These are phyloP conservation scores for Pisolithus sp. DNA, from an alignment of 768 basidiomycete species.

Conservation along the genomic window DNA sequence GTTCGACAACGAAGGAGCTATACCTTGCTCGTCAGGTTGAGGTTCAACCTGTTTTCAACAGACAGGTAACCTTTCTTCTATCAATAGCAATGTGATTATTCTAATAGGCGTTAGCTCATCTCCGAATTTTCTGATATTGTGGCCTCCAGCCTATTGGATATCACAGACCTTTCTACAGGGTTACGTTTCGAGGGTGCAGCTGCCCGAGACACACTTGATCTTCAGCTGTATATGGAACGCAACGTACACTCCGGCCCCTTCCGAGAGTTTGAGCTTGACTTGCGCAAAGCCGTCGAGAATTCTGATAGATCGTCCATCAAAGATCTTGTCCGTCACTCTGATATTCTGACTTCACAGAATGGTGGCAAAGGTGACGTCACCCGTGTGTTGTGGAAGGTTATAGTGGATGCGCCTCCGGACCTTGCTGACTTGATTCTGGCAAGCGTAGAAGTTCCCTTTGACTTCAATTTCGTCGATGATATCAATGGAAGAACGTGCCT, in stretches of 20 bases:
- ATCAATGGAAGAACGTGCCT: slow-evolving; percentile 94
- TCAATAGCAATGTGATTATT: slow-evolving; percentile 5
- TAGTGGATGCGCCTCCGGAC: slow-evolving; percentile 71
- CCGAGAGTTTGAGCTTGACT: slow-evolving; percentile 82
- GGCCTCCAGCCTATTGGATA: slow-evolving; percentile 72
- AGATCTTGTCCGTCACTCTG: slow-evolving; percentile 67
- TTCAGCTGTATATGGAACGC: slow-evolving; percentile 63
- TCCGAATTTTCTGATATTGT: slow-evolving; percentile 93
- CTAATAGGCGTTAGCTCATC: slow-evolving; percentile 57
- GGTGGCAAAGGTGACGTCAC: slow-evolving; percentile 66
- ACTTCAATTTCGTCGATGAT: slow-evolving; percentile 90
- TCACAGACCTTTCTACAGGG: slow-evolving; percentile 69
- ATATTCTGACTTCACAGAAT: slow-evolving; percentile 53
- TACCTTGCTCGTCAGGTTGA: slow-evolving; percentile 96
- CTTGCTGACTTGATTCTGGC: slow-evolving; percentile 70
- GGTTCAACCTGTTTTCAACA: slow-evolving; percentile 96
- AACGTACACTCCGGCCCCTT: slow-evolving; percentile 63
- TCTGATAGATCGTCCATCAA: slow-evolving; percentile 54
- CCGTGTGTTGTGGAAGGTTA: slow-evolving; percentile 92
- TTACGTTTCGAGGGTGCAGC: slow-evolving; percentile 74
- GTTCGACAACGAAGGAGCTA: slow-evolving; percentile 91
- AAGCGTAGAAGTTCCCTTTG: slow-evolving; percentile 63
- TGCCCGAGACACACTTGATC: slow-evolving; percentile 68
- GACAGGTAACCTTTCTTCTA: slow-evolving; percentile 55
- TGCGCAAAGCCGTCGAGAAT: slow-evolving; percentile 68